phyloP scores from a whole-genome alignment of 176 grass and related monocot species.

The Tillandsia fasciculata region DNA sequence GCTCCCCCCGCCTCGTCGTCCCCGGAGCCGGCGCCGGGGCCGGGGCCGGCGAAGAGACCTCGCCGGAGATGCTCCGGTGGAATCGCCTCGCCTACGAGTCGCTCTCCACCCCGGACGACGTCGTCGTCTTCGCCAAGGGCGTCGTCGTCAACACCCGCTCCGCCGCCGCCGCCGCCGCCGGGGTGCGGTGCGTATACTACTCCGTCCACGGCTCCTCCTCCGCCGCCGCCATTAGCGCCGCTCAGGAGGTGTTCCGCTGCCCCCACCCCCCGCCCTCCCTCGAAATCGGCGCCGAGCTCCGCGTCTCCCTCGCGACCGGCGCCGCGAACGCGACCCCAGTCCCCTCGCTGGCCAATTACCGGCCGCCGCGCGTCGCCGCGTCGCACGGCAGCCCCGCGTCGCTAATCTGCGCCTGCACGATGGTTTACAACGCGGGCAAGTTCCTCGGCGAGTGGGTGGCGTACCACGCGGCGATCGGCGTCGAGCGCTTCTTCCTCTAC shows the following conservation, averaged over 20 bases:
- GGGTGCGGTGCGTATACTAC: constrained; percentile 16
- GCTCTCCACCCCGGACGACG: constrained; percentile 16
- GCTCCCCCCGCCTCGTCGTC: constrained; percentile 13
- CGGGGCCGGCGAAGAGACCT: not conserved
- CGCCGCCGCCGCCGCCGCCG: not conserved
- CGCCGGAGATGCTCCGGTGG: constrained; percentile 26
- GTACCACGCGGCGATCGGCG: constrained; percentile 47
- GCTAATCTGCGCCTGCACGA: constrained; percentile 58
- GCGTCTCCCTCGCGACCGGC: constrained; percentile 16
- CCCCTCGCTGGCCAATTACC: constrained; percentile 41
- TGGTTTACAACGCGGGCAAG: constrained; percentile 47
- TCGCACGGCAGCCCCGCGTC: no score
- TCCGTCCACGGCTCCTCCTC: constrained; percentile 32
- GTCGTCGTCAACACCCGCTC: constrained; percentile 19
- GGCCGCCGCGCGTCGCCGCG: not conserved
- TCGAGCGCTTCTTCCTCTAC: constrained; percentile 61
- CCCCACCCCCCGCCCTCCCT: constrained; percentile 25
- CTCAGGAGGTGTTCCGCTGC: constrained; percentile 76
- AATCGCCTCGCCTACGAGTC: constrained; percentile 23
- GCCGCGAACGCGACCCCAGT: constrained; percentile 15
- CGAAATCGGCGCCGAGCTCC: constrained; percentile 1
- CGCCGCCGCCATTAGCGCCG: constrained; percentile 30
- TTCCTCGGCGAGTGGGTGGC: constrained; percentile 66
- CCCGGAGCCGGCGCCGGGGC: not conserved
- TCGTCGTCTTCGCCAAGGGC: constrained; percentile 33